Base-by-base conservation (phyloP, 208 protist genomes). In the Acanthamoeba healyi region DNA sequence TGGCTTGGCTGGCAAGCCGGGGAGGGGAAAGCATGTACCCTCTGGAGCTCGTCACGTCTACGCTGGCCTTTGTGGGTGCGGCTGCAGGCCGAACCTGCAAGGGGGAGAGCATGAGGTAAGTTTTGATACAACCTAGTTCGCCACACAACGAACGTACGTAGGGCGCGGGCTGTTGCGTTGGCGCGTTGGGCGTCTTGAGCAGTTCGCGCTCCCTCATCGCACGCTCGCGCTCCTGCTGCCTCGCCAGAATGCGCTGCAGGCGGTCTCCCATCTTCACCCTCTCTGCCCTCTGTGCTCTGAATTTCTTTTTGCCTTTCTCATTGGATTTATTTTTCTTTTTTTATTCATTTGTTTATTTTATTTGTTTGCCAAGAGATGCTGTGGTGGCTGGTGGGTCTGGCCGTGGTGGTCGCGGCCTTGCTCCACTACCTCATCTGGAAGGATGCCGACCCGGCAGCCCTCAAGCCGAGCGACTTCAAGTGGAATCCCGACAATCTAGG, bases 381-480 rank as follows among this genome's bases (percentile, higher is more conserved):
- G 54, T 61, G 54, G 54, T 61, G 54, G 54, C 12, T 61, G 24
- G 54, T 24, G 24, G 54, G 19, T 7, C 17, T 87, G 24, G 77
- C 7, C 19, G 32, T 70, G 22, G 32, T 70, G 49, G 14, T 70
- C 5, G 19, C 29, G 56, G 36, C 70, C 36, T n/a, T n/a, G n/a
- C 36, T 91, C 24, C n/a, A 91, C 84, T 91, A 70, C 42, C 32
- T 91, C 54, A 32, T 91, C 4, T 91, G 84, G 84, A 91, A 91
- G 42, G 84, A 91, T 70, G 84, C 84, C 84, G 84, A 91, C 56
- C 84, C 84, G 38, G 24, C 38, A 15, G 2, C 5, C 7, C 56
- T 91, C 46, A 49, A 24, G 15, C 84, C 84, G 42, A 54, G 38
- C 36, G 26, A 91, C 26, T 91, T 91, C 36, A 9, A 17, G 6